Base-by-base conservation (phyloP, 257 asterid genomes). In the Penstemon barbatus region DNA sequence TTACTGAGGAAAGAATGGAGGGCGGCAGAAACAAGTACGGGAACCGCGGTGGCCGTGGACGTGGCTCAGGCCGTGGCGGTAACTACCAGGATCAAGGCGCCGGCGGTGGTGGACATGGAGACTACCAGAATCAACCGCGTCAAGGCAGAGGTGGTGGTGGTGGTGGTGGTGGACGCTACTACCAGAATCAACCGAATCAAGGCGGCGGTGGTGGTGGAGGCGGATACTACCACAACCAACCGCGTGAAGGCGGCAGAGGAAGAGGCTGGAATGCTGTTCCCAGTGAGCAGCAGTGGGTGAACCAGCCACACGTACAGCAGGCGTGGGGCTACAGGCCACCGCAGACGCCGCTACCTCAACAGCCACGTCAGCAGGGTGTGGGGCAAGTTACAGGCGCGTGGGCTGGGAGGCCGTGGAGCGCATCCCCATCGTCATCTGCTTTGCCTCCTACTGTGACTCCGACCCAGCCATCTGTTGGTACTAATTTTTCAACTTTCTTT, bases 381-480 rank as follows among this genome's bases (percentile, higher is more conserved):
- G 77, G 65, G 2, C 66, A 74, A 3, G 10, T 67, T 0, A 25
- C 33, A 25, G 67, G 65, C 9, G 64, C 61, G 42, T 51, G 80
- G 79, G 44, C 48, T 10, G 79, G 65, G 18, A 77, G 68, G 49
- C 72, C 77, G 53, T 61, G 75, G 81, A 77, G 74, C 1, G 58
- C 71, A 0, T 12, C 80, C 46, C 6, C 61, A 5, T 37, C 13
- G 3, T 25, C 74, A 12, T 55, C 70, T 37, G 70, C 37, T 65
- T 82, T 66, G 71, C n/a, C 70, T 39, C 77, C 66, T 5, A 44
- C 43, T 5, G 57, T 37, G 8, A 51, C 55, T 3, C 59, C 69
- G 5, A 55, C 48, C 6, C 70, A 6, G n/a, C 45, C 76, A 0
- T 36, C 70, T 37, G 33, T 81, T 11, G 86, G 86, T 82, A 78